These are phyloP conservation scores for Toxicodendron radicans DNA, from an alignment of 345 rosid species.

Conservation along the genomic window DNA sequence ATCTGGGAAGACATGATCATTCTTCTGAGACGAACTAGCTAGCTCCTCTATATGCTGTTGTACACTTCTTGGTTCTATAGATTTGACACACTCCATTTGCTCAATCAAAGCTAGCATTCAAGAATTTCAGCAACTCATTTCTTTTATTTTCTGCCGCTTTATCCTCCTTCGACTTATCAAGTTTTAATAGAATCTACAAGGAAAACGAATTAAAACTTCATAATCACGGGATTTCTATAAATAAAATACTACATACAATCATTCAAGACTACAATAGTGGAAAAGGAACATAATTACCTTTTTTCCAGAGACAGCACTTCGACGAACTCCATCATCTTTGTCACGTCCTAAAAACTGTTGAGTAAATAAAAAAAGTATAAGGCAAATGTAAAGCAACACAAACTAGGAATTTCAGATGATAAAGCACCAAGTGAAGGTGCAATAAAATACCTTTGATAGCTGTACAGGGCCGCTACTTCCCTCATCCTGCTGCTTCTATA, in stretches of 20 bases:
- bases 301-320: constrained; percentile 98
- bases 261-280: not conserved
- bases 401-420: not conserved
- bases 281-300: constrained; percentile 48
- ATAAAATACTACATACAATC: not conserved
- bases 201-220: constrained; percentile 7
- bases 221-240: not conserved
- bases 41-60: not conserved
- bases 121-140: constrained; percentile 87
- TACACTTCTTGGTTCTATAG: constrained; percentile 7
- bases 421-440: constrained; percentile 8
- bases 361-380: not conserved
- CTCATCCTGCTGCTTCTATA: constrained; percentile 76
- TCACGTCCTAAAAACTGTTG: constrained; percentile 75
- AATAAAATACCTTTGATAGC: constrained; percentile 74
- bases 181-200: constrained; percentile 75
- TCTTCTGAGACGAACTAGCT: not conserved
- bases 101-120: constrained; percentile 96
- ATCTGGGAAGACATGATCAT: not conserved
- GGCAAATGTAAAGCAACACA: not conserved
- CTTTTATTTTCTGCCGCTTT: constrained; percentile 87
- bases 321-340: constrained; percentile 76
- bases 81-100: constrained; percentile 7
- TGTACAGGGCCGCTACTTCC: constrained; percentile 81
- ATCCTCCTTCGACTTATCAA: constrained; percentile 95